phyloP scores from a whole-genome alignment of 148 eudicot species.

The Rhododendron williamsianum region DNA sequence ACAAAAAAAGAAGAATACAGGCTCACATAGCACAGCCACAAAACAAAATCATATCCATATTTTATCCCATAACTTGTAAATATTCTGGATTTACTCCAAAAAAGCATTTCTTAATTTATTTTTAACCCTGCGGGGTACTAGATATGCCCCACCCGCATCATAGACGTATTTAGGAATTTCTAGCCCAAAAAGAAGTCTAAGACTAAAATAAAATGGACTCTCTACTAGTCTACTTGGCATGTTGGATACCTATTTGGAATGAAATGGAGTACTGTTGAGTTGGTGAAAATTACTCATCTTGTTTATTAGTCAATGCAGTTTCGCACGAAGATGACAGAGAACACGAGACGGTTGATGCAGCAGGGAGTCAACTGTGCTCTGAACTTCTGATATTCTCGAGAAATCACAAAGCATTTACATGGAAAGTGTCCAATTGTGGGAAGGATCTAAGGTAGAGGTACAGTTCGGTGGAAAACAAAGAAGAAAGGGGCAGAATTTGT shows the following conservation, averaged over 20 bases:
- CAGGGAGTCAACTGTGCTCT: background rate
- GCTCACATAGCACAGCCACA: background rate
- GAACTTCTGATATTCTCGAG: background rate
- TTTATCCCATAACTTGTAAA: background rate
- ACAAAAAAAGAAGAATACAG: background rate
- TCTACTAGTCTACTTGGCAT: background rate
- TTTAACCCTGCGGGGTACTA: background rate
- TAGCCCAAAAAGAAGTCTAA: background rate
- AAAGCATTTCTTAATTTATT: background rate
- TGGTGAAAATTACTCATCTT: background rate
- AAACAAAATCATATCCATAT: background rate
- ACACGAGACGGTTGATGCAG: background rate
- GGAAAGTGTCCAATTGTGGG: background rate
- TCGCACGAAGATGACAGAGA: background rate
- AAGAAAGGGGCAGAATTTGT: background rate
- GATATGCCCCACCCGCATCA: background rate
- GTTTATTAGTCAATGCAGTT: background rate
- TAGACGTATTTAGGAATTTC: background rate
- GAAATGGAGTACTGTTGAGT: background rate
- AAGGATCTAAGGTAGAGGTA: background rate
- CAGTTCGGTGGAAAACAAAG: background rate
- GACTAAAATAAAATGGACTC: background rate
- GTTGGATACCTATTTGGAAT: background rate
- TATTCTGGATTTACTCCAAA: background rate
- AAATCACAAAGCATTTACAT: background rate